Evolutionary conservation across 164 flowering plant species (phyloP), one percentile per base, ranked within the genome.

Genomic region (Aristolochia contorta): DNA sequence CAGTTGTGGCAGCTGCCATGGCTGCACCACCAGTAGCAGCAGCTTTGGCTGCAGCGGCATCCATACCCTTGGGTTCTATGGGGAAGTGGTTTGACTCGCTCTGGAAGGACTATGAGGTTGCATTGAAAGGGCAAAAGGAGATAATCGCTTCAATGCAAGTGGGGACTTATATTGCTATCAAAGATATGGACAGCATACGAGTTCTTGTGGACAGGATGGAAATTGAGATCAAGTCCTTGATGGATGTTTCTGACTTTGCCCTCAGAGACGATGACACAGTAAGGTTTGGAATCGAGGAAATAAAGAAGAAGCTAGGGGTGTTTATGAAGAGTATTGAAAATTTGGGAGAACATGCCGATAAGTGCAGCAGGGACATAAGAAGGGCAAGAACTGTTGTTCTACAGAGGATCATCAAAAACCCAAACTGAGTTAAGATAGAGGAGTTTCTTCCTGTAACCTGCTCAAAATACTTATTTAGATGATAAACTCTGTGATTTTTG

Each of bases 1-100:
- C 95, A 0, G 91, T 87, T 25, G 96, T 91, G 58, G 98, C 92
- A 0, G 96, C 93, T 0, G 92, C 92, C 14, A 64, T 91, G 54
- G 71, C 92, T 1, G 97, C 94, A 15, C 96, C 92, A 0, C 94
- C 92, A 2, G 76, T 91, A 23, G 83, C 83, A 0, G 72, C 91
- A 0, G 96, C 97, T 20, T 10, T 91, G 63, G 86, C 91, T 0
- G 86, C 85, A 16, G 92, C 93, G 3, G 68, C 82, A n/a, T 67
- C 91, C 9, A 83, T 84, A 59, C 96, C 98, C 0, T 37, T 89
- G 49, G 95, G 95, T 16, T 75, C 89, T 8, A 74, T 80, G 74
- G 98, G 98, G 24, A 89, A 75, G 55, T 91, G 98, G 98, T 62
- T 82, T 47, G 78, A 84, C 59, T 79, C 85, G 0, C 74, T 89